These are phyloP conservation scores for Russula lepida DNA, from an alignment of 768 basidiomycete species.

Conservation along the genomic window DNA sequence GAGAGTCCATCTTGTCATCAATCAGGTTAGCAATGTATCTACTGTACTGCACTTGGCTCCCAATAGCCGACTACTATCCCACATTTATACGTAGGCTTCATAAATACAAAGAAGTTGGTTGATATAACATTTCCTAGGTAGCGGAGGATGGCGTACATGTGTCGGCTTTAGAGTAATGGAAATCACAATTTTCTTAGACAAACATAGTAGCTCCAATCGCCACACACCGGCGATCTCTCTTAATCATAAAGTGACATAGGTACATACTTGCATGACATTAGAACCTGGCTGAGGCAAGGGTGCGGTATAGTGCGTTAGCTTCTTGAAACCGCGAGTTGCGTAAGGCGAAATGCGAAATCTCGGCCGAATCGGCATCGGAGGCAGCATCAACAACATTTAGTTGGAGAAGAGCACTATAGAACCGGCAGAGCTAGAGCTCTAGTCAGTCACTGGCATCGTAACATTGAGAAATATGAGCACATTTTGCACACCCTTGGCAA, in stretches of 20 bases:
- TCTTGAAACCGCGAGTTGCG: constrained; percentile 68
- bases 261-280: constrained; percentile 17
- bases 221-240: background rate
- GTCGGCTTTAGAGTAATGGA: background rate
- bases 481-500: constrained; percentile 62
- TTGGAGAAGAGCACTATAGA: constrained; percentile 65
- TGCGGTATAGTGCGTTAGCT: constrained; percentile 63
- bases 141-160: constrained; percentile 3
- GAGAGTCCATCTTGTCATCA: background rate
- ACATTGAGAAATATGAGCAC: constrained; percentile 34
- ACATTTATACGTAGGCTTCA: background rate
- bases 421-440: constrained; percentile 55
- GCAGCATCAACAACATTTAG: constrained; percentile 51
- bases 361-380: constrained; percentile 61
- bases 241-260: constrained; percentile 3
- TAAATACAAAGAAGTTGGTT: background rate
- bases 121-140: background rate
- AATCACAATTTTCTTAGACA: background rate
- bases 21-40: background rate
- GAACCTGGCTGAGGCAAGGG: constrained; percentile 41
- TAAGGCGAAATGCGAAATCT: constrained; percentile 72
- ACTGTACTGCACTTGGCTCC: too few relatives aligned
- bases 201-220: background rate
- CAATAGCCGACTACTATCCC: background rate
- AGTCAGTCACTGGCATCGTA: background rate